These are phyloP conservation scores for Blastobotrys malaysiensis DNA, from an alignment of 1,139 yeast species.

Conservation along the genomic window DNA sequence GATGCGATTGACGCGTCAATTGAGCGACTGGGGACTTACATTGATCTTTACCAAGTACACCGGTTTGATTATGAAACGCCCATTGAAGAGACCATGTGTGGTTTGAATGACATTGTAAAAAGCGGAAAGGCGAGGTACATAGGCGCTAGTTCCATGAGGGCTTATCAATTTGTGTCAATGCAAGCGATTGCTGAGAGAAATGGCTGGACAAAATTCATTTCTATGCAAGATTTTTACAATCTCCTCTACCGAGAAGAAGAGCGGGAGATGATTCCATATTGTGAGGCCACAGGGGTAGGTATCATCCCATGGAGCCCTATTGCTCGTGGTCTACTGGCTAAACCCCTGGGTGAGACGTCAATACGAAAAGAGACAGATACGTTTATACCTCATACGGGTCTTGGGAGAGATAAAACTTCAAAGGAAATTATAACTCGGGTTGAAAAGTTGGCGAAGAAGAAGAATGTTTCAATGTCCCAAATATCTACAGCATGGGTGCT, in stretches of 20 bases:
- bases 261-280: conserved; percentile 52
- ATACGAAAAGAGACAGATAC: background rate
- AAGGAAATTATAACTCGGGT: conserved; percentile 42
- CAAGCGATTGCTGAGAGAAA: conserved; percentile 47
- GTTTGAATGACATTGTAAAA: conserved; percentile 47
- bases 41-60: conserved; percentile 77
- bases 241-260: conserved; percentile 56
- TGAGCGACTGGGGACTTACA: conserved; percentile 60
- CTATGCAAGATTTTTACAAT: conserved; percentile 56
- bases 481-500: conserved; percentile 52
- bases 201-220: conserved; percentile 51
- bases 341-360: conserved; percentile 30
- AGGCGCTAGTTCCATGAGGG: conserved; percentile 52
- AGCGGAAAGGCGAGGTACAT: conserved; percentile 47
- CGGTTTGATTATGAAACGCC: conserved; percentile 44
- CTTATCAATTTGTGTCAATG: conserved; percentile 40
- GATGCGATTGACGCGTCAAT: conserved; percentile 47
- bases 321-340: conserved; percentile 44
- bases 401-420: background rate
- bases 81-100: conserved; percentile 50
- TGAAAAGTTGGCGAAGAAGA: conserved; percentile 46
- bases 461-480: conserved; percentile 48
- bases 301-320: conserved; percentile 50
- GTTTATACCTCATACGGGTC: background rate
- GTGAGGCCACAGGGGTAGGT: conserved; percentile 44